A percentile compares a stretch with the other conserved stretches of the same genome.
Evolutionary conservation across 2,329 filamentous ascomycete species (phyloP).

Genomic region (Verticillium tricorpus): DNA sequence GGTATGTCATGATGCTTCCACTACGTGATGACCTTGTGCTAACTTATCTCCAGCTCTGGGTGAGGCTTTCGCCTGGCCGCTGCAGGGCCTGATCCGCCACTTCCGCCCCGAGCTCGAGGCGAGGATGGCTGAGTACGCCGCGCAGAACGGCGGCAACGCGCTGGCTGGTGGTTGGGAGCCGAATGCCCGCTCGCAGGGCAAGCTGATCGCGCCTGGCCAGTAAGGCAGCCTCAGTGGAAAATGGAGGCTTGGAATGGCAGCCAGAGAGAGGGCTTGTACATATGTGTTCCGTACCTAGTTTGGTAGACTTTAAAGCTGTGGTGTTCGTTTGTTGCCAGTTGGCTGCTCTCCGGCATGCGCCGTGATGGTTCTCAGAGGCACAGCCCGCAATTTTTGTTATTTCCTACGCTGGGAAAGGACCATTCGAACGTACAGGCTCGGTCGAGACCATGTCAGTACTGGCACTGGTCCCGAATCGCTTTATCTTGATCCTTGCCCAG

Average conservation of each 20-base stretch:
- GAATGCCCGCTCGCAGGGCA: conserved; percentile 69
- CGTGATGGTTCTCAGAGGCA: too few relatives aligned
- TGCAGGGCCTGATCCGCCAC: conserved; percentile 96
- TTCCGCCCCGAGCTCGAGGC: conserved; percentile 95
- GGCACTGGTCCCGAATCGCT: too few relatives aligned
- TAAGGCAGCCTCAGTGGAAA: conserved; percentile 39
- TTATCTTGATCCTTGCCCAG: neutral
- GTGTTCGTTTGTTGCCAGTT: conserved; percentile 5
- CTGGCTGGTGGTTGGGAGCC: conserved; percentile 87
- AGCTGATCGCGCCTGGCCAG: conserved; percentile 84
- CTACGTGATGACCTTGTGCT: conserved; percentile 16
- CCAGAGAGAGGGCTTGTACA: conserved; percentile 14
- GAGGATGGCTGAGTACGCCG: conserved; percentile 76
- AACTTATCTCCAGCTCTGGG: conserved; percentile 62
- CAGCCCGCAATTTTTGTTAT: too few relatives aligned
- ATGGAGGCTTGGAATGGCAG: conserved; percentile 9
- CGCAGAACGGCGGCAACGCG: conserved; percentile 66
- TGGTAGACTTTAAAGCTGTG: conserved; percentile 11
- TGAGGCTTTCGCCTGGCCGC: conserved; percentile 97
- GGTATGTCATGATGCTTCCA: conserved; percentile 47
- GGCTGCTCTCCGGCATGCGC: conserved; percentile 2
- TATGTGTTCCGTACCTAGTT: conserved; percentile 15
- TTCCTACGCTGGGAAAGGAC: too few relatives aligned
- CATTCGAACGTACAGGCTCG: too few relatives aligned
- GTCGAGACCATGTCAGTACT: too few relatives aligned